Evolutionary conservation across 2,329 filamentous ascomycete genomes (phyloP).

Genomic region (Clonostachys chloroleuca): DNA sequence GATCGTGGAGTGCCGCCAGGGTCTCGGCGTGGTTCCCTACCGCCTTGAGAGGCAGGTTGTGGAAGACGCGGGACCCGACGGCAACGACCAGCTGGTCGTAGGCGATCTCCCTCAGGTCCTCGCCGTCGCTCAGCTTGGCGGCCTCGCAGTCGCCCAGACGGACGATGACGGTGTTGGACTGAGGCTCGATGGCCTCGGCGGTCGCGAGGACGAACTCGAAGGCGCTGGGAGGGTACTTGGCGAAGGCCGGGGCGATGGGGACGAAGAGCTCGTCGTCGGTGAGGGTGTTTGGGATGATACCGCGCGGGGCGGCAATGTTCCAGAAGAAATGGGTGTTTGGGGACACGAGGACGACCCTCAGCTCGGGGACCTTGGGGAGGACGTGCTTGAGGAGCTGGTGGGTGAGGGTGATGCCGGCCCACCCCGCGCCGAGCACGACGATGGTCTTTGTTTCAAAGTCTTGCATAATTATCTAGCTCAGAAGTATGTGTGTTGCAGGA

Average conservation of each 20-base stretch:
- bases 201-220: conserved; percentile 49
- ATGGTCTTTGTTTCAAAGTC: conserved; percentile 23
- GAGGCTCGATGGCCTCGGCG: conserved; percentile 34
- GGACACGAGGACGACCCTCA: conserved; percentile 38
- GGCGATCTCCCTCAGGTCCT: conserved; percentile 22
- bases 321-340: conserved; percentile 46
- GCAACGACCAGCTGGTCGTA: conserved; percentile 53
- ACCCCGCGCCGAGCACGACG: conserved; percentile 44
- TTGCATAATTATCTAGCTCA: conserved; percentile 12
- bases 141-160: background rate
- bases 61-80: conserved; percentile 40
- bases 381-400: conserved; percentile 44
- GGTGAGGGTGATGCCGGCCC: conserved; percentile 38
- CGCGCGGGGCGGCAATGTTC: conserved; percentile 40
- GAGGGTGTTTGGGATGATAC: conserved; percentile 38
- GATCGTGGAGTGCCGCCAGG: conserved; percentile 24
- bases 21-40: conserved; percentile 35
- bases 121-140: conserved; percentile 21
- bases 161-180: conserved; percentile 20
- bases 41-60: conserved; percentile 44
- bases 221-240: conserved; percentile 33
- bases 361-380: conserved; percentile 27
- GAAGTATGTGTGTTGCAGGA: too few species aligned
- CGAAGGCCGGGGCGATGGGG: conserved; percentile 35
- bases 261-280: conserved; percentile 30